Conservation (phyloP, 73 alveolate genomes). For the Breviolum minutum region DNA sequence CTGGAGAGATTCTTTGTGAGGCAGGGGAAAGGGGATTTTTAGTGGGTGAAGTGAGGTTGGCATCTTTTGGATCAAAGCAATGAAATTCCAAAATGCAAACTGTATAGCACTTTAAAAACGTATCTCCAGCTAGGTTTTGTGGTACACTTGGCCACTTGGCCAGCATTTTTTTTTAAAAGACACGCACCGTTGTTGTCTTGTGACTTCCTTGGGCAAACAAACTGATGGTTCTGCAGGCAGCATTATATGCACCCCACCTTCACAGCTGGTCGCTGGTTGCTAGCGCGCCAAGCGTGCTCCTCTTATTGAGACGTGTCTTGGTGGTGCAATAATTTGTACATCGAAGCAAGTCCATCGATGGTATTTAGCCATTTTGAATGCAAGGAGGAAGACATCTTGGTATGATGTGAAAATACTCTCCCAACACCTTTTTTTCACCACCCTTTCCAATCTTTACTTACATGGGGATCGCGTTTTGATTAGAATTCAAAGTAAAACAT, state of each 20-base stretch:
- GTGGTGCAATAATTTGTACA: neutral
- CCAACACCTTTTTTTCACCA: too few relatives aligned
- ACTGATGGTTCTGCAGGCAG: neutral
- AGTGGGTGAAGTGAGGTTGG: neutral
- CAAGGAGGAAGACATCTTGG: too few relatives aligned
- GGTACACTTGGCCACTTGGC: neutral
- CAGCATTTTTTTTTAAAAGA: neutral
- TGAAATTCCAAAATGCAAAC: neutral
- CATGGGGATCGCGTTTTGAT: too few relatives aligned
- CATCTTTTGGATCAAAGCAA: neutral
- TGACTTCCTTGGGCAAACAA: neutral
- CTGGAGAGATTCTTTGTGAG: conserved; percentile 79
- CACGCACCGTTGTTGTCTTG: neutral
- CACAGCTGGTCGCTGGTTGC: conserved; percentile 82
- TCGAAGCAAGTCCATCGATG: too few relatives aligned
- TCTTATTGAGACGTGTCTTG: conserved; percentile 50
- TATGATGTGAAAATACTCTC: too few relatives aligned
- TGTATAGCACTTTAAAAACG: neutral
- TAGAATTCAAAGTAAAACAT: too few relatives aligned
- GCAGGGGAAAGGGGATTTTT: neutral
- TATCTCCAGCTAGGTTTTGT: neutral
- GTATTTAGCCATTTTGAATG: too few relatives aligned
- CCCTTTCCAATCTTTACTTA: too few relatives aligned
- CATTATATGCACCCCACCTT: conserved; percentile 75
- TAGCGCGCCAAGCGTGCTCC: conserved; percentile 47